These are phyloP conservation scores for Tuctoria greenei DNA, from an alignment of 176 grass and related monocot genomes.

Conservation along the genomic window DNA sequence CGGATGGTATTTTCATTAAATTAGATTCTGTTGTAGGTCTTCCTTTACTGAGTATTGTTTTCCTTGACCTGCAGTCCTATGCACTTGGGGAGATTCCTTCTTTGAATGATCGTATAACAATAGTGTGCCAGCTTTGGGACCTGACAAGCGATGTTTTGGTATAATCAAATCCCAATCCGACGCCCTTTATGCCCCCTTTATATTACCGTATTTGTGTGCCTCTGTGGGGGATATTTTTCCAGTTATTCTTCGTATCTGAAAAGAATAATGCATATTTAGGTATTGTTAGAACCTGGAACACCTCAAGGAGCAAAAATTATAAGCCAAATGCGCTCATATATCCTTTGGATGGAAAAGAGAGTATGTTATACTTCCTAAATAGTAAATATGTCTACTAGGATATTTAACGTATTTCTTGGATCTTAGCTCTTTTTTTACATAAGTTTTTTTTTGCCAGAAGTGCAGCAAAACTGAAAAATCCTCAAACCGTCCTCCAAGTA, in stretches of 20 bases:
- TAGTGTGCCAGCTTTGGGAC: constrained; percentile 92
- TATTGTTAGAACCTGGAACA: constrained; percentile 96
- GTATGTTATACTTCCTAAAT: constrained; percentile 45
- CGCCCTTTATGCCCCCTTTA: background rate
- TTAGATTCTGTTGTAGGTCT: background rate
- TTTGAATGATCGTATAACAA: constrained; percentile 80
- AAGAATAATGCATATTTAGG: constrained; percentile 47
- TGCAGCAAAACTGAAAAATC: constrained; percentile 60
- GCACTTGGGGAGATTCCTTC: constrained; percentile 98
- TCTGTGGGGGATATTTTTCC: background rate
- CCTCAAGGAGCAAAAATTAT: constrained; percentile 97
- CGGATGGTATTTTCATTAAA: background rate
- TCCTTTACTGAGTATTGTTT: constrained; percentile 21
- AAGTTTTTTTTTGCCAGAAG: constrained; percentile 35
- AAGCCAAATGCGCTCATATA: constrained; percentile 95
- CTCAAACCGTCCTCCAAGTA: constrained; percentile 32
- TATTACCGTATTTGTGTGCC: background rate
- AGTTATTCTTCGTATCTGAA: constrained; percentile 26
- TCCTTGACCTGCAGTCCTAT: constrained; percentile 64
- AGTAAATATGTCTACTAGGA: constrained; percentile 13
- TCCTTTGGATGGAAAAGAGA: constrained; percentile 98
- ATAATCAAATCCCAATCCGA: constrained; percentile 1
- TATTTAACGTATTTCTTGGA: constrained; percentile 16
- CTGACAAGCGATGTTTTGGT: constrained; percentile 95
- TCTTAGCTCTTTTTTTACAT: constrained; percentile 26